Percentiles rank a stretch among this genome's conserved stretches.
Conservation (phyloP, 768 basidiomycete species). For the Hericium erinaceus region DNA sequence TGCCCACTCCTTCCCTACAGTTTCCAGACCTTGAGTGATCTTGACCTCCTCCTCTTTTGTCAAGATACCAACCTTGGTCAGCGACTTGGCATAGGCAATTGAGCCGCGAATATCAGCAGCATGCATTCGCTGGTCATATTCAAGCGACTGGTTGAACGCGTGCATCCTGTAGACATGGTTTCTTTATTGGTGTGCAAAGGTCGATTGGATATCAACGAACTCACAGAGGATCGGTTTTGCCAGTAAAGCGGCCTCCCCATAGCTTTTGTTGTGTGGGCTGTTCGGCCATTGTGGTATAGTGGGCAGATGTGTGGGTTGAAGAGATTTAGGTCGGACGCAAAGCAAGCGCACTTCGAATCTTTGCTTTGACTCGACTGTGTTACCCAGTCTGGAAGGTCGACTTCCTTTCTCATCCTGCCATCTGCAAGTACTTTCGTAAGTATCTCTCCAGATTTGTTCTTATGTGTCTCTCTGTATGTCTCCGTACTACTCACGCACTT, state of each 20-base stretch:
- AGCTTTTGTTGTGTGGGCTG: slow-evolving; percentile 59
- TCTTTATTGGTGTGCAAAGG: no score
- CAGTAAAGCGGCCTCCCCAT: slow-evolving; percentile 86
- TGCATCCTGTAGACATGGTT: slow-evolving; percentile 65
- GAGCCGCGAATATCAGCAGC: slow-evolving; percentile 87
- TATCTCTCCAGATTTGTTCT: no score
- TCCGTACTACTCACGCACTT: no score
- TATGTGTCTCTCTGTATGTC: no score
- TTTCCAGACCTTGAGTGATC: slow-evolving; percentile 65
- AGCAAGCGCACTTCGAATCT: no score
- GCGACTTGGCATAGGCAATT: slow-evolving; percentile 89
- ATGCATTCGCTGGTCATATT: slow-evolving; percentile 93
- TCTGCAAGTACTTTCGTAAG: no score
- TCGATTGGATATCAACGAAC: slow-evolving; percentile 15
- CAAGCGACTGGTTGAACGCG: slow-evolving; percentile 92
- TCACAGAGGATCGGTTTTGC: slow-evolving; percentile 79
- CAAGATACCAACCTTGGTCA: slow-evolving; percentile 74
- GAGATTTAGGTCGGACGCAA: neutral
- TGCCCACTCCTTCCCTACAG: slow-evolving; percentile 82
- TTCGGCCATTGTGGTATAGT: slow-evolving; percentile 21
- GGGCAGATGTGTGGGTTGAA: neutral
- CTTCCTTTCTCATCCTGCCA: no score
- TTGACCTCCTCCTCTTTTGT: slow-evolving; percentile 62
- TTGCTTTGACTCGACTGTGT: no score
- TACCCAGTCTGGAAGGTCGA: no score